Evolutionary conservation across 2,329 filamentous ascomycete genomes (phyloP).

Genomic region (Trichoderma asperellum): DNA sequence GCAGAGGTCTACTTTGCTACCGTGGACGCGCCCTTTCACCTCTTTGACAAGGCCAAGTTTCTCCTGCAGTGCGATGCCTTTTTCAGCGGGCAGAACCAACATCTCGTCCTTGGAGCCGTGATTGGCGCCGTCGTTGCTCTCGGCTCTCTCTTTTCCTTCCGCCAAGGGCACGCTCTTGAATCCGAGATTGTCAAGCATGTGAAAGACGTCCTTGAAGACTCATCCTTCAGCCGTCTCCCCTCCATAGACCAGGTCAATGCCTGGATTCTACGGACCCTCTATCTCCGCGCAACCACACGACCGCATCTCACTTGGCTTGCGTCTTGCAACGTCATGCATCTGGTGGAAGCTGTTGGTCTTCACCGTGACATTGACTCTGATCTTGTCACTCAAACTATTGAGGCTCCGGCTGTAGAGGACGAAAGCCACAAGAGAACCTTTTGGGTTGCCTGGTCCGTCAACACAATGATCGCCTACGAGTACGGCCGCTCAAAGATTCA

Average conservation of each 20-base stretch:
- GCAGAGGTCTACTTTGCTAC: constrained; percentile 27
- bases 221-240: constrained; percentile 11
- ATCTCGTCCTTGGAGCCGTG: constrained; percentile 27
- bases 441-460: constrained; percentile 31
- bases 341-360: constrained; percentile 30
- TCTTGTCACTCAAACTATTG: not conserved
- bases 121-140: constrained; percentile 29
- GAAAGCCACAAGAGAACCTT: constrained; percentile 27
- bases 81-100: not conserved
- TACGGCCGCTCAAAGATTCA: constrained; percentile 27
- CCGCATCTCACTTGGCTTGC: constrained; percentile 31
- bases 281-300: constrained; percentile 30
- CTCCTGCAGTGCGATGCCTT: constrained; percentile 6
- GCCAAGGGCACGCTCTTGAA: constrained; percentile 26
- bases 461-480: constrained; percentile 29
- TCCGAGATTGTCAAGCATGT: constrained; percentile 26
- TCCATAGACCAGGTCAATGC: constrained; percentile 31
- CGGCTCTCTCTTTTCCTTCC: constrained; percentile 30
- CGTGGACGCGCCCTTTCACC: constrained; percentile 28
- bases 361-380: constrained; percentile 26
- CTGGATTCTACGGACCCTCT: constrained; percentile 31
- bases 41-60: constrained; percentile 20
- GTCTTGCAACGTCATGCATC: constrained; percentile 30
- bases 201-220: constrained; percentile 20
- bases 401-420: constrained; percentile 23